phyloP scores from a whole-genome alignment of 331 rosid species.

The Rosa hybrid region DNA sequence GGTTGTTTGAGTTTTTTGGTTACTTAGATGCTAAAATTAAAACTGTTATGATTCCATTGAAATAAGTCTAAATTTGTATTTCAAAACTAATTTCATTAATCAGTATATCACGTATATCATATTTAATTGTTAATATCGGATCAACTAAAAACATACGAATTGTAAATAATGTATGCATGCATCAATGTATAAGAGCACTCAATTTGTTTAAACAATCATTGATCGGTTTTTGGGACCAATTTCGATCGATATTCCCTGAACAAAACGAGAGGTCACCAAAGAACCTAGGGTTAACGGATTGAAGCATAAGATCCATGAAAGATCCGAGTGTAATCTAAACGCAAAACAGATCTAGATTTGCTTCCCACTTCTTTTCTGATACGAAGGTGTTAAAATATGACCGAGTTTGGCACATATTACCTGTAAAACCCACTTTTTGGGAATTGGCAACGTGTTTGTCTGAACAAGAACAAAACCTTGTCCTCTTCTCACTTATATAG shows the following conservation, averaged over 20 bases:
- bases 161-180: neutral
- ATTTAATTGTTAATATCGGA: neutral
- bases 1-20: too few species aligned
- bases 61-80: too few species aligned
- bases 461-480: neutral
- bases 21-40: too few species aligned
- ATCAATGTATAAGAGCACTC: neutral
- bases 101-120: too few species aligned
- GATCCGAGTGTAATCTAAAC: conserved; percentile 22
- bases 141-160: neutral
- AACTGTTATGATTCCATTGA: too few species aligned
- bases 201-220: neutral
- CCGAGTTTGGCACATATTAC: neutral
- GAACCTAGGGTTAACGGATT: neutral
- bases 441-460: conserved; percentile 16
- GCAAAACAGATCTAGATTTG: conserved; percentile 25
- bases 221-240: neutral
- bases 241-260: neutral
- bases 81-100: too few species aligned
- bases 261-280: neutral
- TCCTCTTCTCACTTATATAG: neutral
- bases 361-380: neutral
- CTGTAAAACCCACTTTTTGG: conserved; percentile 19
- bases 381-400: neutral
- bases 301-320: conserved; percentile 3